Evolutionary conservation across 1,284 basidiomycete genomes (phyloP).

Genomic region (Ceratobasidium sp.): DNA sequence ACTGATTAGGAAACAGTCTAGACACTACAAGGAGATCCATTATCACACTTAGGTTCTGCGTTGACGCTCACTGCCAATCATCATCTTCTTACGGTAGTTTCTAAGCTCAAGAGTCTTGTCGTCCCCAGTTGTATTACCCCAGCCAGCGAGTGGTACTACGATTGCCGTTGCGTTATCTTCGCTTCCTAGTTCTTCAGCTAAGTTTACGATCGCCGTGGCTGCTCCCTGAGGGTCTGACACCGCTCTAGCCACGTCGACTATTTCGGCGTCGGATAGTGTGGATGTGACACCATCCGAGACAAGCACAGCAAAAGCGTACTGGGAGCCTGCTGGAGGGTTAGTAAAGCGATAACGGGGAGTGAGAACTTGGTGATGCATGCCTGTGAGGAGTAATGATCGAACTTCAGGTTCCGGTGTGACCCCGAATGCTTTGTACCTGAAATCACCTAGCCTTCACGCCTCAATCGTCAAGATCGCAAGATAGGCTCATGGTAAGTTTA

Average conservation of each 20-base stretch:
- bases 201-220: slow-evolving; percentile 85
- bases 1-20: too few species aligned
- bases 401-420: slow-evolving; percentile 97
- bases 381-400: slow-evolving; percentile 81
- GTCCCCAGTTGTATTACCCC: slow-evolving; percentile 83
- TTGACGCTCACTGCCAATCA: slow-evolving; percentile 70
- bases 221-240: slow-evolving; percentile 82
- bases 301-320: slow-evolving; percentile 85
- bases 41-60: slow-evolving; percentile 70
- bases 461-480: slow-evolving; percentile 38
- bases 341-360: neutral
- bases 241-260: slow-evolving; percentile 88
- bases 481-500: slow-evolving; percentile 19
- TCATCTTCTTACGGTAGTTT: slow-evolving; percentile 77
- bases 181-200: slow-evolving; percentile 90
- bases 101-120: slow-evolving; percentile 86
- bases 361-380: slow-evolving; percentile 59
- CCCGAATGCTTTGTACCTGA: slow-evolving; percentile 89
- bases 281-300: slow-evolving; percentile 94
- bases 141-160: slow-evolving; percentile 93
- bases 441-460: slow-evolving; percentile 82
- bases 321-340: slow-evolving; percentile 63
- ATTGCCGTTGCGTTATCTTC: slow-evolving; percentile 94
- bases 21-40: neutral
- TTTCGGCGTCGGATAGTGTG: slow-evolving; percentile 92